These are phyloP conservation scores for Avena insularis DNA, from an alignment of 176 grass and related monocot genomes.

Conservation along the genomic window DNA sequence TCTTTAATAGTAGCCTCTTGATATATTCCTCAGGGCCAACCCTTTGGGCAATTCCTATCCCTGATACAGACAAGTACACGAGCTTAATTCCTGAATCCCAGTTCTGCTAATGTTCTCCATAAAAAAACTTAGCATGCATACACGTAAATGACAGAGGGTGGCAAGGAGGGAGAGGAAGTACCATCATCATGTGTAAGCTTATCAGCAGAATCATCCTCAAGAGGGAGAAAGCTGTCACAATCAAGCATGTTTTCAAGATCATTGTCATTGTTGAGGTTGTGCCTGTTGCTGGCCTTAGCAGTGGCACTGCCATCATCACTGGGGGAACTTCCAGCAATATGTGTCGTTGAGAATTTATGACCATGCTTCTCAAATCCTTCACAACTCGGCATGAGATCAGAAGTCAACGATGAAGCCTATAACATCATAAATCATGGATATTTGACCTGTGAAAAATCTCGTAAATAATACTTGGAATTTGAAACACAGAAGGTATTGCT, in stretches of 20 bases:
- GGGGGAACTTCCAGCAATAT: background rate
- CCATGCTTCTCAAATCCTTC: conserved; percentile 14
- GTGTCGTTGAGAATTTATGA: background rate
- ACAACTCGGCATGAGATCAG: background rate
- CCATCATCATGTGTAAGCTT: conserved; percentile 4
- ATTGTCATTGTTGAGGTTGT: background rate
- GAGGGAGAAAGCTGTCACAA: background rate
- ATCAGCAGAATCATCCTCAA: conserved; percentile 4
- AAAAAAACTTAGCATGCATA: background rate
- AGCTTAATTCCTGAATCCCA: background rate
- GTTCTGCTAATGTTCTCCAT: background rate
- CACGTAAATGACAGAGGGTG: background rate
- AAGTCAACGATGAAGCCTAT: background rate
- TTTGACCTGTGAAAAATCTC: background rate
- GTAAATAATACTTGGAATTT: background rate
- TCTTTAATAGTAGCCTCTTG: background rate
- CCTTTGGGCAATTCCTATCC: background rate
- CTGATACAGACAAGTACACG: conserved; percentile 24
- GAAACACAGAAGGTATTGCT: background rate
- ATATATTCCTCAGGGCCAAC: conserved; percentile 11
- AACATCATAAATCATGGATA: background rate
- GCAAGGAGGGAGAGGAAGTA: background rate
- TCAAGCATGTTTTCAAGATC: background rate
- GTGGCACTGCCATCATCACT: background rate
- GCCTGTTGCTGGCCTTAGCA: background rate